Conservation (phyloP, 495 filamentous ascomycete genomes). For the Xylaria telfairii region DNA sequence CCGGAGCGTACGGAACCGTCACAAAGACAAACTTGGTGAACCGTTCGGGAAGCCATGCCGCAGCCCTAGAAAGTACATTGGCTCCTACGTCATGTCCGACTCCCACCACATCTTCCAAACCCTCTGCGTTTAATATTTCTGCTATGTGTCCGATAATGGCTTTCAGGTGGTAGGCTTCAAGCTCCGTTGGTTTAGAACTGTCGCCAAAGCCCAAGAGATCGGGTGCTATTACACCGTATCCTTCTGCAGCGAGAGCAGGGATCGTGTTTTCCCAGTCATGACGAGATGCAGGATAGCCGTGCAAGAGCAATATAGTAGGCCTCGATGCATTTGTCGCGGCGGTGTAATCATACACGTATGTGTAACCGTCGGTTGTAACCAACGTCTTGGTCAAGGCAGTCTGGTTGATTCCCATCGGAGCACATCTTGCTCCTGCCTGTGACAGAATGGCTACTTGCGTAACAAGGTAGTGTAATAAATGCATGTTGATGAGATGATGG, state of each 20-base stretch:
- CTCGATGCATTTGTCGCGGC: neutral
- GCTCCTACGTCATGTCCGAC: conserved; percentile 46
- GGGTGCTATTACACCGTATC: conserved; percentile 51
- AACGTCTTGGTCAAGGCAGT: neutral
- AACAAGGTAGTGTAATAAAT: neutral
- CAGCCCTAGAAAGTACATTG: conserved; percentile 26
- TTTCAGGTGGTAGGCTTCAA: conserved; percentile 43
- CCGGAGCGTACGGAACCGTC: conserved; percentile 25
- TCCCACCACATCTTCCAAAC: conserved; percentile 34
- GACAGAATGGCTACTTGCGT: neutral
- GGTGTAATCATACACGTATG: neutral
- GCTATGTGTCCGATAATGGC: conserved; percentile 42
- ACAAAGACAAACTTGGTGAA: conserved; percentile 33
- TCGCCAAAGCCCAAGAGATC: conserved; percentile 55
- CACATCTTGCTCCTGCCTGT: neutral
- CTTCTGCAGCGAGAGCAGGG: conserved; percentile 36
- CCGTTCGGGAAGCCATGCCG: conserved; percentile 17
- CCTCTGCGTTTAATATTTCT: conserved; percentile 37
- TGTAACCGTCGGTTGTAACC: neutral
- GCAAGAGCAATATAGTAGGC: conserved; percentile 43
- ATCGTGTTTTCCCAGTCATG: conserved; percentile 52
- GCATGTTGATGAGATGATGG: neutral
- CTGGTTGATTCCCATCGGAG: neutral
- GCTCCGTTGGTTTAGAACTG: conserved; percentile 44
- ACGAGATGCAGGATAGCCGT: conserved; percentile 45